phyloP scores from a whole-genome alignment of 2,329 filamentous ascomycete genomes.

The Trichoderma koningii region DNA sequence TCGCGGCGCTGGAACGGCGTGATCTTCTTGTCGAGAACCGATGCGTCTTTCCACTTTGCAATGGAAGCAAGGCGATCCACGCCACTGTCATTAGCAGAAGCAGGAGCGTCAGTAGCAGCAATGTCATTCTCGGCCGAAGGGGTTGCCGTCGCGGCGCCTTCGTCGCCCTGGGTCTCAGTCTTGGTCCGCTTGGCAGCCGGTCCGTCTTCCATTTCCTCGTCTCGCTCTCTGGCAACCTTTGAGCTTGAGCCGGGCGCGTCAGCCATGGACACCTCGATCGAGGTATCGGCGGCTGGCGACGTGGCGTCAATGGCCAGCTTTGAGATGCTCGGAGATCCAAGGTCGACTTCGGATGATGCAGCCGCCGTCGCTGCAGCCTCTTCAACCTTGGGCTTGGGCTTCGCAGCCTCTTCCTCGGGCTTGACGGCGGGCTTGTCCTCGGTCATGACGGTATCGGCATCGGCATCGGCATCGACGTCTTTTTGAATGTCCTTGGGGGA shows the following conservation, averaged over 20 bases:
- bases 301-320: conserved; percentile 44
- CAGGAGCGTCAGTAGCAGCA: conserved; percentile 26
- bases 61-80: conserved; percentile 35
- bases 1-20: conserved; percentile 62
- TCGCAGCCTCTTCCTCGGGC: conserved; percentile 32
- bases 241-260: conserved; percentile 57
- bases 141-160: conserved; percentile 31
- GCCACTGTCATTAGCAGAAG: conserved; percentile 25
- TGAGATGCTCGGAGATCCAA: conserved; percentile 43
- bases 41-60: conserved; percentile 46
- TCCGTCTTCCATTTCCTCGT: conserved; percentile 67
- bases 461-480: conserved; percentile 5
- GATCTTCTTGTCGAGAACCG: conserved; percentile 53
- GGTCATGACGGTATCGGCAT: conserved; percentile 35
- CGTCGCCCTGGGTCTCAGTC: conserved; percentile 60
- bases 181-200: conserved; percentile 80
- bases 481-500: background rate
- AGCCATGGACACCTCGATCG: conserved; percentile 54
- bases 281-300: conserved; percentile 35
- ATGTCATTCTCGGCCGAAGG: conserved; percentile 30
- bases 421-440: conserved; percentile 34
- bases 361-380: conserved; percentile 32
- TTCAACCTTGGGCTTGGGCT: conserved; percentile 25
- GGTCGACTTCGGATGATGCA: conserved; percentile 41
- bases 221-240: conserved; percentile 74